phyloP scores from a whole-genome alignment of 1,284 basidiomycete species.

The Irpex lacteus region DNA sequence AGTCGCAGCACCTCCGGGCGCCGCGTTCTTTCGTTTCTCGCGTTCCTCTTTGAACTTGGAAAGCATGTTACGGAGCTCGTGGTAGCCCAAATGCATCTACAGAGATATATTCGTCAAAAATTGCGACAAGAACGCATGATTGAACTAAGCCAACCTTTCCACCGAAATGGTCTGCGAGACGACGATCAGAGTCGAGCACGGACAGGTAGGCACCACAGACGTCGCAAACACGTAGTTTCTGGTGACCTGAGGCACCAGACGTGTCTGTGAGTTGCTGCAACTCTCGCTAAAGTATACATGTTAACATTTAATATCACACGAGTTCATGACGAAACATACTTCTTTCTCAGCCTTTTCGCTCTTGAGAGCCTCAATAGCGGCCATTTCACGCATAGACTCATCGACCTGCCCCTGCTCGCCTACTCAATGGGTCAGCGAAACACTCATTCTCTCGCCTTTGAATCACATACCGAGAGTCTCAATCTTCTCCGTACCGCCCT shows the following conservation, averaged over 20 bases:
- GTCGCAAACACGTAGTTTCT: slow-evolving; percentile 98
- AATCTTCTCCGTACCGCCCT: slow-evolving; percentile 98
- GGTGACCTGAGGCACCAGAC: slow-evolving; percentile 97
- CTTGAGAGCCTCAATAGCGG: slow-evolving; percentile 97
- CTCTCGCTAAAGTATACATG: slow-evolving; percentile 61
- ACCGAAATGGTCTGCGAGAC: slow-evolving; percentile 99
- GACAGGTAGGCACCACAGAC: slow-evolving; percentile 99
- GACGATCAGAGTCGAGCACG: slow-evolving; percentile 96
- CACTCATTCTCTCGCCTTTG: neutral
- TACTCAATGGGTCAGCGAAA: slow-evolving; percentile 26
- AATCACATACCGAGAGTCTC: slow-evolving; percentile 76
- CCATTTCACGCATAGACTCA: slow-evolving; percentile 96
- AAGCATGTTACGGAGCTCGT: slow-evolving; percentile 94
- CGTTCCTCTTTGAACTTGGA: slow-evolving; percentile 84
- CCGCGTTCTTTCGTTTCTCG: slow-evolving; percentile 73
- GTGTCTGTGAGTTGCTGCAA: slow-evolving; percentile 97
- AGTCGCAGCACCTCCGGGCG: slow-evolving; percentile 35
- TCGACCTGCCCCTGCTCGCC: slow-evolving; percentile 98
- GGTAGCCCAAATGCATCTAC: slow-evolving; percentile 98
- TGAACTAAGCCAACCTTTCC: slow-evolving; percentile 87
- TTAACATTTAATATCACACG: neutral
- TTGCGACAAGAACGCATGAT: neutral
- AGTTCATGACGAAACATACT: slow-evolving; percentile 39
- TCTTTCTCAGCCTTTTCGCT: slow-evolving; percentile 96
- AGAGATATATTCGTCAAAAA: slow-evolving; percentile 5